Percentiles rank a stretch among this genome's conserved stretches.
phyloP scores from a whole-genome alignment of 2,329 filamentous ascomycete species.

The Aureobasidium sp. region DNA sequence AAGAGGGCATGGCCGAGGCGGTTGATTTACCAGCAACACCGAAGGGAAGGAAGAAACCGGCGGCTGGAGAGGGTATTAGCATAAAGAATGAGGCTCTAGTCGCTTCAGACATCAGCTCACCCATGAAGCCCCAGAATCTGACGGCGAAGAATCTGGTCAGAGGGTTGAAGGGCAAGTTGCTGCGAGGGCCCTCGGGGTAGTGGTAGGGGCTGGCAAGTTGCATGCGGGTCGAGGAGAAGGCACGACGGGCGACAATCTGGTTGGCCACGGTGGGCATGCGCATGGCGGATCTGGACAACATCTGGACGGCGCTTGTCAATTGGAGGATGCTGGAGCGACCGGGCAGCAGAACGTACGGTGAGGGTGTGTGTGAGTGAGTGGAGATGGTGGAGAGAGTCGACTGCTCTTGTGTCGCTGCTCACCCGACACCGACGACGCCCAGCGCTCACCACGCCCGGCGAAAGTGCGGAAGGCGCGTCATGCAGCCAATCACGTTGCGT shows the following conservation, averaged over 20 bases:
- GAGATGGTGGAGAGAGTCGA: conserved; percentile 11
- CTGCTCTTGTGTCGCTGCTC: conserved; percentile 5
- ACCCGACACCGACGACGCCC: background rate
- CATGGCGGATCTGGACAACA: conserved; percentile 62
- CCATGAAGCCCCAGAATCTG: conserved; percentile 75
- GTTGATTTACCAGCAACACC: conserved; percentile 49
- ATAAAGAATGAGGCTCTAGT: background rate
- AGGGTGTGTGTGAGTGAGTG: background rate
- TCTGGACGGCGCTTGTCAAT: conserved; percentile 42
- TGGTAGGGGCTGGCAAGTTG: conserved; percentile 89
- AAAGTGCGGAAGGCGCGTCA: conserved; percentile 10
- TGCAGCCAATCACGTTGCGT: conserved; percentile 1
- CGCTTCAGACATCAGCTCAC: conserved; percentile 35
- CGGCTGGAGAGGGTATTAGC: conserved; percentile 39
- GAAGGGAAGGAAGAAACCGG: conserved; percentile 52
- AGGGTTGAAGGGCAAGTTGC: conserved; percentile 96
- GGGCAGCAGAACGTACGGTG: background rate
- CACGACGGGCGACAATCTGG: conserved; percentile 71
- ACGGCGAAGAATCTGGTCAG: conserved; percentile 75
- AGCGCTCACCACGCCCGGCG: background rate
- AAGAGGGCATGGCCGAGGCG: conserved; percentile 22
- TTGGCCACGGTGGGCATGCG: conserved; percentile 53
- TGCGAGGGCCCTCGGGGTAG: conserved; percentile 92
- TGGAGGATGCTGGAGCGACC: background rate
- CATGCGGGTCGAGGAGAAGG: conserved; percentile 83